phyloP scores from a whole-genome alignment of 768 basidiomycete genomes.

The Lentinula detonsa region DNA sequence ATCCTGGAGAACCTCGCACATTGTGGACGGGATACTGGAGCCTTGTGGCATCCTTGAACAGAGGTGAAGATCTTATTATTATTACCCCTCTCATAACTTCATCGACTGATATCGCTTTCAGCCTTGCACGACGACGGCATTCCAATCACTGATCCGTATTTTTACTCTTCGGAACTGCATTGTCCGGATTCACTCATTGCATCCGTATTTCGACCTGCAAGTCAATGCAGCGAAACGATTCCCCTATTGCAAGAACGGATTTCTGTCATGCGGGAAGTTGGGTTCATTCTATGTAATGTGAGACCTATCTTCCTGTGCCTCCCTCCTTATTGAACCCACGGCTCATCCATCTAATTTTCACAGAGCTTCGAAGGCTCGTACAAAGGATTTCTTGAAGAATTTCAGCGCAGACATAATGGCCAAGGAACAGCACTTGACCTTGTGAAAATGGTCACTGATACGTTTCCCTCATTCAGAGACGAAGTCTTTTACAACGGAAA shows the following conservation, averaged over 20 bases:
- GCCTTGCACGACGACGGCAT: slow-evolving; percentile 69
- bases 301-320: slow-evolving; percentile 15
- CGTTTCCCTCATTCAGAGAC: slow-evolving; percentile 75
- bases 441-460: slow-evolving; percentile 61
- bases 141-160: slow-evolving; percentile 72
- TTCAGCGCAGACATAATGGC: slow-evolving; percentile 44
- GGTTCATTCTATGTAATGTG: slow-evolving; percentile 64
- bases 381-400: slow-evolving; percentile 56
- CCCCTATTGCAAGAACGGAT: slow-evolving; percentile 72
- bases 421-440: slow-evolving; percentile 68
- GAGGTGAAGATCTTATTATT: slow-evolving; percentile 42
- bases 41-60: slow-evolving; percentile 75
- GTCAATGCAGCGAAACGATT: slow-evolving; percentile 53
- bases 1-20: slow-evolving; percentile 27
- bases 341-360: not conserved
- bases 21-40: slow-evolving; percentile 86
- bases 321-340: not conserved
- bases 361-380: slow-evolving; percentile 71
- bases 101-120: slow-evolving; percentile 18
- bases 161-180: slow-evolving; percentile 63
- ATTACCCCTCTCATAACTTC: not conserved
- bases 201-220: slow-evolving; percentile 59
- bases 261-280: slow-evolving; percentile 72
- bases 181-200: slow-evolving; percentile 71
- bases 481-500: slow-evolving; percentile 51